Base-by-base conservation (phyloP, 2,329 filamentous ascomycete genomes). In the Hymenoscyphus infarciens region DNA sequence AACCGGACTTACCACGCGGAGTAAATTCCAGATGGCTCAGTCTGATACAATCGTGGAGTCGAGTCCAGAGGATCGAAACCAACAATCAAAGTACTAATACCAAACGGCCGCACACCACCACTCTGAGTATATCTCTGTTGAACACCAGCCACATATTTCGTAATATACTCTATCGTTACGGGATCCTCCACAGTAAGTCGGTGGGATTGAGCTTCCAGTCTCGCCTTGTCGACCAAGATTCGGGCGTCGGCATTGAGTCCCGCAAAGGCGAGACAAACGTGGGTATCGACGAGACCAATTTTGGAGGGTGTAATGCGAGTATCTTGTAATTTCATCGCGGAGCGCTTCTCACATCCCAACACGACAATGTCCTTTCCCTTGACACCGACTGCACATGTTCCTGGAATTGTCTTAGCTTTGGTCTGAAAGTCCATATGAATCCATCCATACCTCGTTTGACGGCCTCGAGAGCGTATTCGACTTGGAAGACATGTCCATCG, bases 41-140 rank as follows among this genome's bases (percentile, higher is more conserved):
- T 99, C 85, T 97, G 94, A 78, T 98, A 99, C 65, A 99, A 83
- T 72, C 93, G 86, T 61, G 95, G 94, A 61, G 88, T 88, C 74
- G 89, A 88, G 82, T 92, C 94, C 71, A 91, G 91, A 71, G 92
- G 91, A 80, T 99, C 95, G 75, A 99, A 99, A n/a, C 95, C 95
- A 66, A 99, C 94, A 71, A 99, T 92, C 76, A 99, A 82, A 49
- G 94, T 98, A 81, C 92, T 97, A 77, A 99, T 97, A 66, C 95
- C 95, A 75, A 99, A 99, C n/a, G 95, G 95, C 74, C 95, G 84
- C 60, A 99, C 95, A 84, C 95, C 95, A 81, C 95, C 95, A 74
- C 92, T 96, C 83, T 99, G 95, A 56, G 95, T 99, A 83, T 99
- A 99, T 78, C 92, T 87, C 83, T 99, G 95, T 83, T 99, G 95